Evolutionary conservation across 805 yeast species (phyloP), one percentile per base, ranked within the genome.

Genomic region (Kuraishia hungarica): DNA sequence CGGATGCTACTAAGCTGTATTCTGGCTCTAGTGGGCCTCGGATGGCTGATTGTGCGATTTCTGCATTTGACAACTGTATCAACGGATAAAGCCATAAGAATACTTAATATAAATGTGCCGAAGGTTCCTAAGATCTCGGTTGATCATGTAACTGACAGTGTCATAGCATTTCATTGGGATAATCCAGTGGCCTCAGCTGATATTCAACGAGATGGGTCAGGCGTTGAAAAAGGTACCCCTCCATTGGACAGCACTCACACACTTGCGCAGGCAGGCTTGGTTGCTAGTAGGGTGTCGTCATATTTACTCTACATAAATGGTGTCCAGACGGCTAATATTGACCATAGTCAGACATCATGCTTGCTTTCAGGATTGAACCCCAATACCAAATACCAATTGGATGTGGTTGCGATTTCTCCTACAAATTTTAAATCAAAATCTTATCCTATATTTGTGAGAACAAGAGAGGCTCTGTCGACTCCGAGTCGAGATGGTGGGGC

Each of bases 161-260:
- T 78, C 26, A 77, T 81, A 46, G 74, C 73, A 24, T 56, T 83
- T 35, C 87, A 81, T 61, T 83, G 88, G 86, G 84, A 79, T 48
- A 22, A 19, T 7, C 24, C 51, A 5, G 47, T n/a, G 2, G 21
- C 53, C 59, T 46, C 29, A 7, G 22, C 52, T 35, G 54, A 56
- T 49, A 28, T 51, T 20, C 19, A n/a, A 20, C 22, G 49, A 19
- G 26, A 51, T 4, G 39, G 13, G 13, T 35, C 19, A 5, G 22
- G 21, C 17, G 23, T 17, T 21, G 54, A 43, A 5, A 19, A 19
- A 21, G 17, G 23, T 15, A 20, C 23, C 7, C 19, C 24, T 24
- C 17, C 50, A 22, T 21, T 23, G 28, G 21, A 50, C 23, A 53
- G 53, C 39, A 17, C 20, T 21, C 15, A 21, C 48, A n/a, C 22